A percentile compares a stretch with the other conserved stretches of the same genome.
Conservation (phyloP, 2,329 filamentous ascomycete genomes). For the Arthrobotrys megalospora region DNA sequence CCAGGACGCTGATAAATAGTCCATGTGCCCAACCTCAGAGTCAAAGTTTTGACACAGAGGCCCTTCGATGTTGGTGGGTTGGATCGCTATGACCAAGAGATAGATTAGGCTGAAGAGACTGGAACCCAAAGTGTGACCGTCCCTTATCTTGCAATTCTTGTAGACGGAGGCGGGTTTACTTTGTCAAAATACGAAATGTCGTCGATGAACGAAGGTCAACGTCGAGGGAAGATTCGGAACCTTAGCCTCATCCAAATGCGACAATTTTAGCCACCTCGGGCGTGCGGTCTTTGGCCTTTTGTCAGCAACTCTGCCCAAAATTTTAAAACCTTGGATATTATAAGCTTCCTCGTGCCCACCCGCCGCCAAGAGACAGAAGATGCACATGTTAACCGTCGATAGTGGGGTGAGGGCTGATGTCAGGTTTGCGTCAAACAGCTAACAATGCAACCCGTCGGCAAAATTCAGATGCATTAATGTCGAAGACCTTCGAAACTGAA, state of each 20-base stretch:
- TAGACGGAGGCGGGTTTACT: not conserved
- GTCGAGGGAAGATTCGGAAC: slow-evolving; percentile 3
- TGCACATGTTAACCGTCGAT: slow-evolving; percentile 8
- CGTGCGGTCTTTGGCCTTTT: slow-evolving; percentile 9
- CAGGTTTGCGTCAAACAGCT: slow-evolving; percentile 57
- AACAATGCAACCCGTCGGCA: not conserved
- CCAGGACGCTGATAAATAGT: slow-evolving; percentile 29
- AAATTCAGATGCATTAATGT: not conserved
- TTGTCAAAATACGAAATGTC: not conserved
- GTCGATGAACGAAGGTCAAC: not conserved
- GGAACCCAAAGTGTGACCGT: slow-evolving; percentile 19
- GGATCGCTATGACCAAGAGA: slow-evolving; percentile 3
- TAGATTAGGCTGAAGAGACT: slow-evolving; percentile 1
- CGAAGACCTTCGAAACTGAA: not conserved
- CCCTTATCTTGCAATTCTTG: not conserved
- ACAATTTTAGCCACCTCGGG: slow-evolving; percentile 4
- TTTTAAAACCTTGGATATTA: slow-evolving; percentile 1
- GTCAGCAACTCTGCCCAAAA: slow-evolving; percentile 13
- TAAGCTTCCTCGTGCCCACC: slow-evolving; percentile 50
- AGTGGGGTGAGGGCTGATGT: slow-evolving; percentile 54
- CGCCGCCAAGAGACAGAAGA: slow-evolving; percentile 15
- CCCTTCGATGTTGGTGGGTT: not conserved
- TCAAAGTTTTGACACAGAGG: slow-evolving; percentile 27
- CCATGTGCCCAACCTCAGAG: slow-evolving; percentile 55
- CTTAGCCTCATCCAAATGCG: not conserved